Percentiles rank a stretch among this genome's conserved stretches.
phyloP scores from a whole-genome alignment of 495 filamentous ascomycete species.

The Geopyxis carbonaria region DNA sequence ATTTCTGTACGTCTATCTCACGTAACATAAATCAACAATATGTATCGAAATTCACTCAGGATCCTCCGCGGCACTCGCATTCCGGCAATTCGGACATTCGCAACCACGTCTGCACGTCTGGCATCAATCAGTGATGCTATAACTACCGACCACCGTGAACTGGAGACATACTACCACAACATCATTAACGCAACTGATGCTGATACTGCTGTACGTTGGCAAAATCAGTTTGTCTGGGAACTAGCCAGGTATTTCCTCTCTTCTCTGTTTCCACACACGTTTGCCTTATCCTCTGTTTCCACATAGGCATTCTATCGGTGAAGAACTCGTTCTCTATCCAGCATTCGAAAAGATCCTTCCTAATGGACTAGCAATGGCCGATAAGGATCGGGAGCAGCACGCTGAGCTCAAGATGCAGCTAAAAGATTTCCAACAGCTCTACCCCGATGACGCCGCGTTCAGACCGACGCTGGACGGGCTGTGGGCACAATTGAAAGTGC shows the following conservation, averaged over 20 bases:
- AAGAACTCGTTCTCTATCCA: conserved; percentile 53
- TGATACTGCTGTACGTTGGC: conserved; percentile 36
- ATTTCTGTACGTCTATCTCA: too few relatives aligned
- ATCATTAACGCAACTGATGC: conserved; percentile 34
- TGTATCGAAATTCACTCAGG: too few relatives aligned
- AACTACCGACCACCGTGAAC: conserved; percentile 45
- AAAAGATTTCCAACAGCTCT: conserved; percentile 42
- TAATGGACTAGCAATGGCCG: conserved; percentile 35
- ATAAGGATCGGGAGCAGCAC: conserved; percentile 45
- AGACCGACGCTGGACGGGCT: conserved; percentile 35
- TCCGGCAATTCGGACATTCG: too few relatives aligned
- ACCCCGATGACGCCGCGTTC: conserved; percentile 33
- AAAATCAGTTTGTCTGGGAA: conserved; percentile 57
- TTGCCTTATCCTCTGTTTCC: neutral
- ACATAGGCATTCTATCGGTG: conserved; percentile 10
- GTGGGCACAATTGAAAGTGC: conserved; percentile 34
- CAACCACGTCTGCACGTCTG: too few relatives aligned
- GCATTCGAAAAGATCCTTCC: conserved; percentile 41
- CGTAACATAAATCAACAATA: too few relatives aligned
- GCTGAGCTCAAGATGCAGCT: conserved; percentile 43
- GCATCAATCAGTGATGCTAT: too few relatives aligned
- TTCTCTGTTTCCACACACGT: conserved; percentile 26
- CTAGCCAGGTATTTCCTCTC: conserved; percentile 38
- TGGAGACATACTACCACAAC: conserved; percentile 41
- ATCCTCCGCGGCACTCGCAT: too few relatives aligned